Evolutionary conservation across 2,329 filamentous ascomycete species (phyloP), one percentile per base, ranked within the genome.

Genomic region (Hymenoscyphus fructigenus): DNA sequence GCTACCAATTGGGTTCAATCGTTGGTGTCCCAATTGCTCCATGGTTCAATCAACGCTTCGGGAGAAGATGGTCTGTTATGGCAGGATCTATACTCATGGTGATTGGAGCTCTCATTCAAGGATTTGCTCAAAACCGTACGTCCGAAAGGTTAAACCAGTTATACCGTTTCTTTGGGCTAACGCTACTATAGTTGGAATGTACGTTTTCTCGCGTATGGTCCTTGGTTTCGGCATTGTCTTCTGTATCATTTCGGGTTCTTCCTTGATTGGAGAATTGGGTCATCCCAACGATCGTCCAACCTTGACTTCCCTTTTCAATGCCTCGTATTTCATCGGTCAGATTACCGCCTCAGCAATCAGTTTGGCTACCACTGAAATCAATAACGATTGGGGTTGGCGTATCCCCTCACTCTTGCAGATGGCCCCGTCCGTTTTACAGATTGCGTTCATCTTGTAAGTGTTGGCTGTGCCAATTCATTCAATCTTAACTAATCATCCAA

Each of bases 1-100:
- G 80, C 61, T 87, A 86, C 71, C 82, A 82, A 61, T 77, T 86
- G 3, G 84, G 84, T 3, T 83, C 84, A 9, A 81, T 86, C 62
- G 76, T 82, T 44, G 80, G 79, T 23, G 79, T 87, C 9, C 84
- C 84, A 0, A 76, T 87, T 64, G 82, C 85, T 2, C 80, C 84
- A 0, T 78, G 79, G 62, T 69, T 86, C 4, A 82, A 82, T 60
- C 81, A 86, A 64, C 75, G 75, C 23, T 77, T 80, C 50, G 84
- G 83, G 15, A 73, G 83, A 66, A 76, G 83, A 66, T 82, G 79
- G 78, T 80, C 83, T n/a, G 84, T 88, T 65, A 78, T 87, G 66
- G 75, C 81, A 29, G 85, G 85, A 0, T 86, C 83, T 15, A 61
- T 78, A 0, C 78, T 86, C 67, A 86, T 86, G 82, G 76, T 84